A percentile compares a stretch with the other conserved stretches of the same genome.
These are phyloP conservation scores for Detonula confervacea DNA, from an alignment of 352 stramenopile species.

Conservation along the genomic window DNA sequence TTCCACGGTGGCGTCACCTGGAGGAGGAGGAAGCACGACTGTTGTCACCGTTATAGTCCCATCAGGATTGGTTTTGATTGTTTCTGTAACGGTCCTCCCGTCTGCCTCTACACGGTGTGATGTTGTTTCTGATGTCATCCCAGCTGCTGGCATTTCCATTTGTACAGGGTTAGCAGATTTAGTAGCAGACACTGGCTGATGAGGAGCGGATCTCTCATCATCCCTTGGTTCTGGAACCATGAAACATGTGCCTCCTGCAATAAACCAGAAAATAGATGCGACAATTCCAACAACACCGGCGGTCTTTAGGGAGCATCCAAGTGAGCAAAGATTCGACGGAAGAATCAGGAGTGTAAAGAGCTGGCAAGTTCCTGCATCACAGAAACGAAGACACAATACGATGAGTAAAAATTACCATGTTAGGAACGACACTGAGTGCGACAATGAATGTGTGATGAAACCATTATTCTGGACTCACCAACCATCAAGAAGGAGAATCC, in stretches of 20 bases:
- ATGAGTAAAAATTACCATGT: not conserved
- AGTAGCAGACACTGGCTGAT: not conserved
- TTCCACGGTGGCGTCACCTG: not conserved
- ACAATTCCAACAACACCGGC: conserved; percentile 3
- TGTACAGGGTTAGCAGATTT: not conserved
- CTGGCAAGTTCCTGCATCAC: conserved; percentile 1
- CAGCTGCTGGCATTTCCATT: not conserved
- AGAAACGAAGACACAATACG: not conserved
- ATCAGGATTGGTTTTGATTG: not conserved
- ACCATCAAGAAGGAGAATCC: not conserved
- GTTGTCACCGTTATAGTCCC: not conserved
- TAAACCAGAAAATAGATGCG: not conserved
- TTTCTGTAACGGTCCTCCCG: not conserved
- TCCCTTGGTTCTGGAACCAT: not conserved
- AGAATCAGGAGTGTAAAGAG: conserved; percentile 15
- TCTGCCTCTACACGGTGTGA: not conserved
- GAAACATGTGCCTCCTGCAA: not conserved
- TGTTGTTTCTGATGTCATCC: not conserved
- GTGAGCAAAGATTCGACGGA: conserved; percentile 8
- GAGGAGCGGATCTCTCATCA: not conserved
- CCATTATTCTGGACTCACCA: not conserved
- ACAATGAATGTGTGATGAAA: not conserved
- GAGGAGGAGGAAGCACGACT: not conserved
- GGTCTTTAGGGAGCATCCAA: not conserved
- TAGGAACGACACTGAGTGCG: not conserved